Evolutionary conservation across 1,284 basidiomycete species (phyloP).

Genomic region (Pholiota adiposa): DNA sequence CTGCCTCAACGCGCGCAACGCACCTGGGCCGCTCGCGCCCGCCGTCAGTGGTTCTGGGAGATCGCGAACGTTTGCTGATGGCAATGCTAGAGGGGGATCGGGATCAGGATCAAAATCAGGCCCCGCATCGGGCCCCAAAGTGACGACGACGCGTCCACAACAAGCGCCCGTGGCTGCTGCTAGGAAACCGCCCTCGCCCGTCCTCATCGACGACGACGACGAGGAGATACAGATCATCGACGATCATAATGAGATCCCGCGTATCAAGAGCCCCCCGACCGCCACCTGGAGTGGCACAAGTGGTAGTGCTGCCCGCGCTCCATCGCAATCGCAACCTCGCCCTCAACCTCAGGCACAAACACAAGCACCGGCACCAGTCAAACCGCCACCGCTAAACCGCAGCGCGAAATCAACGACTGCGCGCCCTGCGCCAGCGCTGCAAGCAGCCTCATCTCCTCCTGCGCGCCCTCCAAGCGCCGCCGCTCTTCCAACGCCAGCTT

Average conservation of each 20-base stretch:
- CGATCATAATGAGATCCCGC: not conserved
- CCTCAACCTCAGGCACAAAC: not conserved
- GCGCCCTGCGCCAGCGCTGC: not conserved
- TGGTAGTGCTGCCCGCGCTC: too few species aligned
- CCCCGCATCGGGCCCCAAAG: not conserved
- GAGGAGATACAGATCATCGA: not conserved
- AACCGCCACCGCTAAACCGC: not conserved
- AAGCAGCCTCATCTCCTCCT: not conserved
- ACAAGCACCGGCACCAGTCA: not conserved
- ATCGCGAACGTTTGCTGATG: not conserved
- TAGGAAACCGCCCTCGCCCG: not conserved
- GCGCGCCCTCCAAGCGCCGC: not conserved
- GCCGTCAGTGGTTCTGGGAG: too few species aligned
- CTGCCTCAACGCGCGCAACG: constrained; percentile 10
- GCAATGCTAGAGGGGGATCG: too few species aligned
- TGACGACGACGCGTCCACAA: not conserved
- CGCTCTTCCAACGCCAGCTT: not conserved
- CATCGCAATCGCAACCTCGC: not conserved
- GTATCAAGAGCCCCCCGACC: not conserved
- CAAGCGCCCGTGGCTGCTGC: not conserved
- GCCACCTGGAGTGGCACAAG: too few species aligned
- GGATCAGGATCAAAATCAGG: not conserved
- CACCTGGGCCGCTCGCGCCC: too few species aligned
- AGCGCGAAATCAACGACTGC: not conserved
- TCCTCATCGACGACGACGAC: constrained; percentile 6